These are phyloP conservation scores for Kurtzmaniella quercitrusa DNA, from an alignment of 1,139 yeast species.

Conservation along the genomic window DNA sequence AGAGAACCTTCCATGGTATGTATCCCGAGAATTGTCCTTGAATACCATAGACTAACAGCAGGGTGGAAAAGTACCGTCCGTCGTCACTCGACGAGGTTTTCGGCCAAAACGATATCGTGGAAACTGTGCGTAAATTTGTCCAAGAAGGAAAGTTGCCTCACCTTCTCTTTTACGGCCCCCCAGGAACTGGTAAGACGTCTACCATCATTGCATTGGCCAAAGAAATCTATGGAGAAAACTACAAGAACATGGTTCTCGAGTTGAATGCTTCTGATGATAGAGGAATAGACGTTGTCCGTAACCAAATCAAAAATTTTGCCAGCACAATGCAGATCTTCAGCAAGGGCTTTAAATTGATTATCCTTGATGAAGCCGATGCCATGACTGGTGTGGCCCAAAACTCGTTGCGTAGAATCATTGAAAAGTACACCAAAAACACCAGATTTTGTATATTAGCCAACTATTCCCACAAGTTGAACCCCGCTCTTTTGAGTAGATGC, in stretches of 20 bases:
- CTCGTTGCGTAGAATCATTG: conserved; percentile 87
- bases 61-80: conserved; percentile 98
- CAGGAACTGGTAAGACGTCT: conserved; percentile 97
- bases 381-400: conserved; percentile 98
- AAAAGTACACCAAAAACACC: conserved; percentile 90
- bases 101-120: conserved; percentile 85
- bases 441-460: conserved; percentile 95
- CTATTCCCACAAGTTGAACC: conserved; percentile 91
- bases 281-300: conserved; percentile 82
- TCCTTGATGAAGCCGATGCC: conserved; percentile 97
- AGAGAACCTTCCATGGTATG: conserved; percentile 43
- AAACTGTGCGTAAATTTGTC: conserved; percentile 78
- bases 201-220: conserved; percentile 87
- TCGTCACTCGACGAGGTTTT: conserved; percentile 75
- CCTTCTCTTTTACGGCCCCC: conserved; percentile 90
- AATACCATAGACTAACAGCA: conserved; percentile 18
- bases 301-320: conserved; percentile 80
- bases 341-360: conserved; percentile 79
- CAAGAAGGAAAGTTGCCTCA: conserved; percentile 84
- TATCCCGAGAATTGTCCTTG: conserved; percentile 6
- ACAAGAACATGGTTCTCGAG: conserved; percentile 85
- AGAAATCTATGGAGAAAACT: conserved; percentile 85
- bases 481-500: conserved; percentile 91
- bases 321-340: conserved; percentile 87
- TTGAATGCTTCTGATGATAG: conserved; percentile 84